Evolutionary conservation across 2,329 filamentous ascomycete species (phyloP), one percentile per base, ranked within the genome.

Genomic region (Emericellopsis cladophorae): DNA sequence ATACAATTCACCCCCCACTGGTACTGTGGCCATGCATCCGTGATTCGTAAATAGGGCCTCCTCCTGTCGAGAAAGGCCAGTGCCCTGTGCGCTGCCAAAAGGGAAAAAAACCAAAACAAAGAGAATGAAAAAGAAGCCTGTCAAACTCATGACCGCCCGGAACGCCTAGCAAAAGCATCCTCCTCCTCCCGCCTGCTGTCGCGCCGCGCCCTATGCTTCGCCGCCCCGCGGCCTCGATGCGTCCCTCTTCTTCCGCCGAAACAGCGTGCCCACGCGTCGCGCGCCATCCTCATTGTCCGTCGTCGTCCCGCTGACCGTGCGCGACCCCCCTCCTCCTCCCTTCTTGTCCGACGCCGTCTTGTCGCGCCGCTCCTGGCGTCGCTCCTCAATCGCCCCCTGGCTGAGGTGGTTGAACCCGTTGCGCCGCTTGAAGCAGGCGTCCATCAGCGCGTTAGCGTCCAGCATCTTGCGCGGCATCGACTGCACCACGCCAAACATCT

Each of bases 401-500:
- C 79, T 88, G 15, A 95, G 67, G 51, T 88, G 81, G 7, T 80
- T 82, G 49, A 90, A 88, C 5, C 84, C 84, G 53, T 88, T 84
- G 37, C 82, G 76, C 34, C 85, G 77, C 48, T 80, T 79, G 57
- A 92, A 89, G 48, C 84, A 93, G 8, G 84, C 74, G 48, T 94
- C 87, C 66, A 95, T 76, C 12, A 96, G 65, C 3, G 66, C 66
- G 51, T 93, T 95, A 41, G 83, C 82, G 58, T 96, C 87, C 16
- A 95, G 60, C 52, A 95, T 72, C 41, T 74, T 75, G 40, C 90
- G 74, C 1, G 90, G 90, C 24, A 94, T 78, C 2, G 80, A 80
- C 64, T 96, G 90, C 23, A 96, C 88, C 4, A 94, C 80, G 54
- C 93, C 87, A 59, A 95, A 95, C 52, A 95, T 87, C 64, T 96